Evolutionary conservation across 148 eudicot genomes (phyloP).

Genomic region (Dysphania ambrosioides): DNA sequence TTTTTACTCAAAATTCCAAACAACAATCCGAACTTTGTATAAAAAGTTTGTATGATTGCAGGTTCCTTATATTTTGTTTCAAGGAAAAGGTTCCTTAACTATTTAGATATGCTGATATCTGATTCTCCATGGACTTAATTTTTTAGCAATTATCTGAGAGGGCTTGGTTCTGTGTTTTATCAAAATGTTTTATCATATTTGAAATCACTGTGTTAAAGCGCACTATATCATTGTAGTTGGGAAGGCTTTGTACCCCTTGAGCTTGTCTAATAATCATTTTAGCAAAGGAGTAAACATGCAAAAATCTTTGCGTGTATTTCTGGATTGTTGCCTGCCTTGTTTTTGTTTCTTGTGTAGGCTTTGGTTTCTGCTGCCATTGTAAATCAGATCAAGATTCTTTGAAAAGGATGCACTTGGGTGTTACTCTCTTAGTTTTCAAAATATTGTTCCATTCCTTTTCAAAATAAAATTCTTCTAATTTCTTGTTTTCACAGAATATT

Average conservation of each 20-base stretch:
- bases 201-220: not conserved
- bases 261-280: no score
- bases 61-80: no score
- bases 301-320: no score
- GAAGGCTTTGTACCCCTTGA: no score
- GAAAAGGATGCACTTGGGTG: not conserved
- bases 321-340: no score
- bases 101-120: not conserved
- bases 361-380: not conserved
- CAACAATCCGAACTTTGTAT: no score
- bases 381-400: not conserved
- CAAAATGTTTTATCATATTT: no score
- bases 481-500: constrained; percentile 62
- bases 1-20: not conserved
- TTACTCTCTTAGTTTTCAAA: not conserved
- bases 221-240: no score
- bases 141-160: not conserved
- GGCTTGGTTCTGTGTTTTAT: not conserved
- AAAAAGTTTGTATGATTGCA: no score
- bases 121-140: not conserved
- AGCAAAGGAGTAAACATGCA: no score
- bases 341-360: no score
- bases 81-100: not conserved
- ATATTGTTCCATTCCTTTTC: not conserved
- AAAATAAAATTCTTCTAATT: no score